phyloP scores from a whole-genome alignment of 805 yeast genomes.

The Candida ortonii region DNA sequence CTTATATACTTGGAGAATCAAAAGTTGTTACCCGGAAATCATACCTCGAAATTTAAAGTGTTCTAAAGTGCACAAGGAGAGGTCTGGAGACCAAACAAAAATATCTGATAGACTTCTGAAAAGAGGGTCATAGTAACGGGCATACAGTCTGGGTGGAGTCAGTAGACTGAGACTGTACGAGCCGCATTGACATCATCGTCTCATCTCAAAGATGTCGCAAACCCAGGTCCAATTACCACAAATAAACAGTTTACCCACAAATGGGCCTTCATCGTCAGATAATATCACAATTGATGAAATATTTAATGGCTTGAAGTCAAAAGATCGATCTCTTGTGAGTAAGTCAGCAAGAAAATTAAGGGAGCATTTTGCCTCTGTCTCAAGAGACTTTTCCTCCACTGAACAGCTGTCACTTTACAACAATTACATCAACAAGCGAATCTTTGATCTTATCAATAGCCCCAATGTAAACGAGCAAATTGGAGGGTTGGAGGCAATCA shows the following conservation, averaged over 20 bases:
- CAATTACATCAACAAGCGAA: conserved; percentile 80
- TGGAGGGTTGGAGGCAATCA: conserved; percentile 91
- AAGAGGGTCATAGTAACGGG: no score
- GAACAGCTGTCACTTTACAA: conserved; percentile 81
- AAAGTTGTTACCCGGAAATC: no score
- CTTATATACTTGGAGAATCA: no score
- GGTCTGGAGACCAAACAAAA: no score
- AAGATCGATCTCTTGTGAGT: conserved; percentile 40
- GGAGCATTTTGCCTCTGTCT: conserved; percentile 64
- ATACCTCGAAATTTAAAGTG: no score
- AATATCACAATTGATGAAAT: conserved; percentile 41
- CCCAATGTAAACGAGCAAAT: conserved; percentile 67
- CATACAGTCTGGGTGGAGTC: no score
- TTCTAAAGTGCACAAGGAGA: no score
- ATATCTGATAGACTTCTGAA: no score
- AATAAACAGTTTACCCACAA: conserved; percentile 1
- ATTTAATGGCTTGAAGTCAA: conserved; percentile 46
- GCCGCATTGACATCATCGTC: no score
- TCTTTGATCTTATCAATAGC: conserved; percentile 80
- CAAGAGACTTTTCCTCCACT: conserved; percentile 69
- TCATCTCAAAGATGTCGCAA: conserved; percentile 12
- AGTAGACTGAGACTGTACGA: no score
- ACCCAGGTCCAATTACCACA: conserved; percentile 11
- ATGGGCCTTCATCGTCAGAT: conserved; percentile 27
- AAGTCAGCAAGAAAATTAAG: conserved; percentile 70